Conservation (phyloP, 1,284 basidiomycete genomes). For the Fomitopsis schrenkii region DNA sequence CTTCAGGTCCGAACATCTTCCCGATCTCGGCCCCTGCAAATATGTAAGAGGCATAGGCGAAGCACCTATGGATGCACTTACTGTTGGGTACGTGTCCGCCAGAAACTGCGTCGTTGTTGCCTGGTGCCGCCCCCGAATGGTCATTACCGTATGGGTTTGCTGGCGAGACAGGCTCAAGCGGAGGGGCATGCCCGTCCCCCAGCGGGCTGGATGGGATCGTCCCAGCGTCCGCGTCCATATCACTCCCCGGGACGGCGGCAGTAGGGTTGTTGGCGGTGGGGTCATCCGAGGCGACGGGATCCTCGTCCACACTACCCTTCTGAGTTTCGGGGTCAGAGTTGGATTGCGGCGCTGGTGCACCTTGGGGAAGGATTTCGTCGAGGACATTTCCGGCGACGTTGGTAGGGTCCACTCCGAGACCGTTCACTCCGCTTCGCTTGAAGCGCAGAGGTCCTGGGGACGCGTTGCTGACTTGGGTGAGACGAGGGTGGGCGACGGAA, state of each 20-base stretch:
- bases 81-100: neutral
- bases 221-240: neutral
- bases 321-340: neutral
- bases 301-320: neutral
- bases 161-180: conserved; percentile 1
- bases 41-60: neutral
- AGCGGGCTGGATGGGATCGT: neutral
- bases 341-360: neutral
- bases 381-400: neutral
- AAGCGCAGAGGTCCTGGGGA: neutral
- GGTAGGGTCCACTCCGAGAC: neutral
- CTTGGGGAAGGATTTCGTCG: neutral
- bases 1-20: neutral
- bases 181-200: neutral
- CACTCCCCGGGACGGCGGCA: neutral
- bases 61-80: neutral
- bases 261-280: neutral
- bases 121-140: neutral
- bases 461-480: conserved; percentile 5
- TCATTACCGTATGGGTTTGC: neutral
- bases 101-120: neutral
- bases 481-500: conserved; percentile 8
- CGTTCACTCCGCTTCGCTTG: neutral
- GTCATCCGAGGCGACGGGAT: neutral
- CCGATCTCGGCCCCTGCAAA: neutral